Evolutionary conservation across 2,329 filamentous ascomycete genomes (phyloP).

Genomic region (Diaporthe batatas): DNA sequence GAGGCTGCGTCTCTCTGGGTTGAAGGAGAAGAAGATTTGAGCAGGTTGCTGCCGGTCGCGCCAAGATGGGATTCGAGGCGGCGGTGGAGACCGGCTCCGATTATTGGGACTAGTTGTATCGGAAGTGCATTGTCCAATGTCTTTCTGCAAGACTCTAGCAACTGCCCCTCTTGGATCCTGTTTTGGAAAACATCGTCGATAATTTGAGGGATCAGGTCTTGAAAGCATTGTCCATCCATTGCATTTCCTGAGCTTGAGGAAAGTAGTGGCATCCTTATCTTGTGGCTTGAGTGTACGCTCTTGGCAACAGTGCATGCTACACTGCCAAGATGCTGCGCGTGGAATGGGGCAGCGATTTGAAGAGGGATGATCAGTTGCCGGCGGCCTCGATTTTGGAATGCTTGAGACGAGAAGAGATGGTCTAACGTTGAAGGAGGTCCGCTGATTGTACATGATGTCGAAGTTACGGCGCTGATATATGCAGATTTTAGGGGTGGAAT

Average conservation of each 20-base stretch:
- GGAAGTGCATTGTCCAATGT: background rate
- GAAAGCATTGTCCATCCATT: background rate
- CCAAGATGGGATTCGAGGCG: constrained; percentile 9
- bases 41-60: background rate
- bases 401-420: background rate
- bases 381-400: constrained; percentile 13
- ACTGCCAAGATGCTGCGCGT: background rate
- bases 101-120: constrained; percentile 15
- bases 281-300: background rate
- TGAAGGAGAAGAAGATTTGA: background rate
- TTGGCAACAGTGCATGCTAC: background rate
- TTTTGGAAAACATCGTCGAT: constrained; percentile 12
- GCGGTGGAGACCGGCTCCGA: constrained; percentile 20
- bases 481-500: constrained; percentile 3
- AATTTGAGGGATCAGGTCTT: constrained; percentile 1
- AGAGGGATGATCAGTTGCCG: constrained; percentile 5
- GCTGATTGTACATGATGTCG: constrained; percentile 25
- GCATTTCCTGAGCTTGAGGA: background rate
- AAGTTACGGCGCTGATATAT: constrained; percentile 11
- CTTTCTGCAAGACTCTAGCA: background rate
- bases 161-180: background rate
- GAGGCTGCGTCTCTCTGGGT: background rate
- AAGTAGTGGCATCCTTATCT: background rate
- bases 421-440: constrained; percentile 5
- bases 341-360: constrained; percentile 16